Percentiles rank a stretch among this genome's conserved stretches.
Evolutionary conservation across 1,284 basidiomycete species (phyloP).

Genomic region (Ganoderma resinaceum): DNA sequence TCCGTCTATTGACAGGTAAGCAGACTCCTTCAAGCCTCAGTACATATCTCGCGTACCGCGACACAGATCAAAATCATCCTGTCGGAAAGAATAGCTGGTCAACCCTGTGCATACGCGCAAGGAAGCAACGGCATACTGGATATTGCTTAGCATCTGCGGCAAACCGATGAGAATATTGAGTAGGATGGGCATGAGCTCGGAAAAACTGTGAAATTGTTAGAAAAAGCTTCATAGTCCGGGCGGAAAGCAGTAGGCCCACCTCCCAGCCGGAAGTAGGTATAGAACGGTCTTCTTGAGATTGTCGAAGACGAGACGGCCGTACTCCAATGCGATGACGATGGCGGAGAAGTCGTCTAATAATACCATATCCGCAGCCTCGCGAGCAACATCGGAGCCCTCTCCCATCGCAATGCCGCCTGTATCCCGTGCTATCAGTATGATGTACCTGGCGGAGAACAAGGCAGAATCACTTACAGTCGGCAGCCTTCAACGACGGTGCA

Average conservation of each 20-base stretch:
- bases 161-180: conserved; percentile 54
- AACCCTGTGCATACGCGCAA: background rate
- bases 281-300: conserved; percentile 64
- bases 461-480: conserved; percentile 41
- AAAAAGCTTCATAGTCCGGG: background rate
- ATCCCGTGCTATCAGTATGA: background rate
- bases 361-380: conserved; percentile 55
- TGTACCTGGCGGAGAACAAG: background rate
- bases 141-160: conserved; percentile 56
- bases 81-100: background rate
- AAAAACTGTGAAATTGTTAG: conserved; percentile 47
- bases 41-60: conserved; percentile 33
- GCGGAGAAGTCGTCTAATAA: conserved; percentile 55
- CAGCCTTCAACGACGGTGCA: conserved; percentile 62
- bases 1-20: conserved; percentile 53
- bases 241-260: conserved; percentile 28
- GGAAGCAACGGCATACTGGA: conserved; percentile 44
- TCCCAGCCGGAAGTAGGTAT: conserved; percentile 56
- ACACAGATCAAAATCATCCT: conserved; percentile 66
- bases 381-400: conserved; percentile 53
- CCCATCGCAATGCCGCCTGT: conserved; percentile 59
- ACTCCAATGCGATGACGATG: conserved; percentile 54
- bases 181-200: conserved; percentile 72
- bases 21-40: background rate
- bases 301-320: conserved; percentile 67